These are phyloP conservation scores for Geoglossum cookeanum DNA, from an alignment of 2,329 filamentous ascomycete species.

Conservation along the genomic window DNA sequence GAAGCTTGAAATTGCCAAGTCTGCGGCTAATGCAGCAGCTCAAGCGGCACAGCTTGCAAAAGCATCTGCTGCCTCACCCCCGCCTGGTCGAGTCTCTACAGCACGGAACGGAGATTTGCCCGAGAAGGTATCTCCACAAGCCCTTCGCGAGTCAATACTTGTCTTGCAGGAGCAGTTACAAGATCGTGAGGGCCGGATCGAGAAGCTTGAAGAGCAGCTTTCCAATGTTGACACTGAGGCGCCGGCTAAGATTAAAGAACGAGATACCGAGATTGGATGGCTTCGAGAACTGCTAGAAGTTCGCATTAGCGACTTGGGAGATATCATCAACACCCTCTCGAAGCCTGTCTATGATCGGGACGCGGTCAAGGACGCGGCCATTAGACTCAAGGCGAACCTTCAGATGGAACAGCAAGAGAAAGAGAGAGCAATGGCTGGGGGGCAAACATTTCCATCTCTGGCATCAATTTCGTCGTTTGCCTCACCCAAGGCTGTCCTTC, in stretches of 20 bases:
- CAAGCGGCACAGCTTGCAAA: conserved; percentile 48
- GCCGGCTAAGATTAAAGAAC: conserved; percentile 66
- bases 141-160: conserved; percentile 85
- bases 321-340: conserved; percentile 67
- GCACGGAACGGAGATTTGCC: conserved; percentile 30
- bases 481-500: conserved; percentile 67
- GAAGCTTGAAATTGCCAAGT: conserved; percentile 74
- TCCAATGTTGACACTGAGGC: conserved; percentile 56
- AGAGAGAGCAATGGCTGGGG: conserved; percentile 60
- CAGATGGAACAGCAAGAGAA: conserved; percentile 97
- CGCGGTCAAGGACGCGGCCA: conserved; percentile 71
- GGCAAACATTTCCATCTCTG: conserved; percentile 49
- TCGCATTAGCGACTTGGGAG: conserved; percentile 74
- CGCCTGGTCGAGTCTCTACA: conserved; percentile 11
- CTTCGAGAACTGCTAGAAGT: conserved; percentile 83
- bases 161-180: conserved; percentile 94
- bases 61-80: conserved; percentile 27
- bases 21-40: conserved; percentile 67
- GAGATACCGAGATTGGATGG: conserved; percentile 88
- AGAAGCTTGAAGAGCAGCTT: conserved; percentile 60
- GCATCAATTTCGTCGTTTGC: conserved; percentile 59
- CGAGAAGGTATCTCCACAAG: conserved; percentile 84
- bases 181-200: conserved; percentile 76
- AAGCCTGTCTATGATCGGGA: conserved; percentile 58
- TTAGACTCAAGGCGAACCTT: conserved; percentile 79